Conservation (phyloP, 1,284 basidiomycete genomes). For the Athelia sp. region DNA sequence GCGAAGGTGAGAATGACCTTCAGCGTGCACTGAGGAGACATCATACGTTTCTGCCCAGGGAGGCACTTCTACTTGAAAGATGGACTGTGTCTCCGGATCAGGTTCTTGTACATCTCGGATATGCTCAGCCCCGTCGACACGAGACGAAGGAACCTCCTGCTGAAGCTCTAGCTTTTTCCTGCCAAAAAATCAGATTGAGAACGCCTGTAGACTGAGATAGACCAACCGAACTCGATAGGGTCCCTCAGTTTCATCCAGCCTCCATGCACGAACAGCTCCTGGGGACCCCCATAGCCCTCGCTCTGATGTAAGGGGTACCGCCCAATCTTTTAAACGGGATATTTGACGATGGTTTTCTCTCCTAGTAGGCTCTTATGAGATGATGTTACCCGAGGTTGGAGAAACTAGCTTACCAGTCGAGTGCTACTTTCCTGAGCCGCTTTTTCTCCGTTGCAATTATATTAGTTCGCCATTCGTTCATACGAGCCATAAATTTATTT, state of each 20-base stretch:
- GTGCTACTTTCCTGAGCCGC: constrained; percentile 58
- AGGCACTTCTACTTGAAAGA: constrained; percentile 60
- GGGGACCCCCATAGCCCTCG: constrained; percentile 75
- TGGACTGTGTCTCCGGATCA: constrained; percentile 54
- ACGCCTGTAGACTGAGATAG: background rate
- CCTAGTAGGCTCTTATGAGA: constrained; percentile 28
- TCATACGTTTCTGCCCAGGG: constrained; percentile 82
- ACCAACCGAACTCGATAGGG: constrained; percentile 75
- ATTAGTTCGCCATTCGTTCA: constrained; percentile 67
- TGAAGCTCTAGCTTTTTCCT: constrained; percentile 74
- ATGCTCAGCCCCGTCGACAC: constrained; percentile 41
- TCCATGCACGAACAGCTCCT: constrained; percentile 52
- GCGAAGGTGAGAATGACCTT: constrained; percentile 36
- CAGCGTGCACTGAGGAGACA: constrained; percentile 58
- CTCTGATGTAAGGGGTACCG: constrained; percentile 56
- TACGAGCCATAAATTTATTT: constrained; percentile 53
- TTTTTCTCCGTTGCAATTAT: constrained; percentile 65
- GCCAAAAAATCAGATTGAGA: constrained; percentile 1
- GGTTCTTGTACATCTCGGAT: constrained; percentile 56
- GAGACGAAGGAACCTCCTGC: constrained; percentile 43
- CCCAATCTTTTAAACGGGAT: constrained; percentile 55
- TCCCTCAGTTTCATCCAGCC: constrained; percentile 85
- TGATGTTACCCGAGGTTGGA: background rate
- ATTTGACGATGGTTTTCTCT: constrained; percentile 68
- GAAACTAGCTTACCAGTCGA: constrained; percentile 57